Conservation (phyloP, 176 grass and related monocot genomes). For the Secale cereale region DNA sequence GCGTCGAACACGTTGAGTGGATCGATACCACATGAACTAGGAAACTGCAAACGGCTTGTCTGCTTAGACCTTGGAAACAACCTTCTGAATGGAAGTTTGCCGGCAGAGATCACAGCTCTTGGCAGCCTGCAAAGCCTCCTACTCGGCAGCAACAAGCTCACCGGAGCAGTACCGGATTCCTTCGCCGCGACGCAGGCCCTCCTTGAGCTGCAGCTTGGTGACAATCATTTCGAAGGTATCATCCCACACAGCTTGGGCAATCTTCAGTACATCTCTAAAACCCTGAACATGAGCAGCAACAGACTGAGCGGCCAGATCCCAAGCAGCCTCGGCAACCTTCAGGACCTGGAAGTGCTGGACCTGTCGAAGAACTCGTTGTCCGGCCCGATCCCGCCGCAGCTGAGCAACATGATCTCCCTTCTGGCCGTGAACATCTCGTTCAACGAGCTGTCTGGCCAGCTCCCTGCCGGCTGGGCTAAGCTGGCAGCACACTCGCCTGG, state of each 20-base stretch:
- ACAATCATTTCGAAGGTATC: slow-evolving; percentile 34
- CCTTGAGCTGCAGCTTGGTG: slow-evolving; percentile 47
- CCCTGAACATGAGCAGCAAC: slow-evolving; percentile 48
- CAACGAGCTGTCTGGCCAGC: slow-evolving; percentile 35
- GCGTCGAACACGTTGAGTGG: slow-evolving; percentile 38
- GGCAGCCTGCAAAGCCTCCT: slow-evolving; percentile 30
- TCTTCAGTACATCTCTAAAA: slow-evolving; percentile 42
- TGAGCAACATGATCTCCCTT: slow-evolving; percentile 49
- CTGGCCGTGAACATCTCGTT: slow-evolving; percentile 34
- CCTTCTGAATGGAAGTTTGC: slow-evolving; percentile 43
- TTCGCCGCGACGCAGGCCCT: slow-evolving; percentile 28
- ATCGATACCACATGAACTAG: slow-evolving; percentile 34
- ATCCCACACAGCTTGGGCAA: slow-evolving; percentile 40
- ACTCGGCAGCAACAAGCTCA: slow-evolving; percentile 30
- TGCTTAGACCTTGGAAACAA: slow-evolving; percentile 42
- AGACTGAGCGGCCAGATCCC: slow-evolving; percentile 42
- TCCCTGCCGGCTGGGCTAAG: slow-evolving; percentile 35
- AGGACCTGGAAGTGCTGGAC: slow-evolving; percentile 41
- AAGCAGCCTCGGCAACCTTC: slow-evolving; percentile 41
- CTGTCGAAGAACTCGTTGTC: slow-evolving; percentile 44
- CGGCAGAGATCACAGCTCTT: slow-evolving; percentile 21
- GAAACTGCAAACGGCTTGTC: slow-evolving; percentile 13
- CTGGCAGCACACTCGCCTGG: not conserved
- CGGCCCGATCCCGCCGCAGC: slow-evolving; percentile 33
- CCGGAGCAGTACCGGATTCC: slow-evolving; percentile 33